These are phyloP conservation scores for Lactarius trivialis DNA, from an alignment of 768 basidiomycete species.

Conservation along the genomic window DNA sequence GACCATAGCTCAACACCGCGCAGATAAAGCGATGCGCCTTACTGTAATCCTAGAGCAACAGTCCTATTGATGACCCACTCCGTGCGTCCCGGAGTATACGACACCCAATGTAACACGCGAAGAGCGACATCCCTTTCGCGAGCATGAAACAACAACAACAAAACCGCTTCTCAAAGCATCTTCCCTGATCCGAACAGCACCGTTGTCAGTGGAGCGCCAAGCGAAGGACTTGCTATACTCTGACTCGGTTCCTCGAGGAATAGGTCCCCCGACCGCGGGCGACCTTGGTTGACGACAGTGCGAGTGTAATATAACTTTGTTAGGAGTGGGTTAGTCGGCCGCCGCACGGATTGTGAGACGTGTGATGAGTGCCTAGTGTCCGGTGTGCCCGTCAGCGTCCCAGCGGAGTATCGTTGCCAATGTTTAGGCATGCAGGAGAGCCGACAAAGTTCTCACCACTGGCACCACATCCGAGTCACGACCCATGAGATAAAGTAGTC, in stretches of 20 bases:
- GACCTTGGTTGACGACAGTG: neutral
- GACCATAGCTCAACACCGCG: neutral
- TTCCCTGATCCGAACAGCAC: too few relatives aligned
- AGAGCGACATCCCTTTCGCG: too few relatives aligned
- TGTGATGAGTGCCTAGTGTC: neutral
- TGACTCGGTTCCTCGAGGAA: neutral
- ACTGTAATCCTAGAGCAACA: too few relatives aligned
- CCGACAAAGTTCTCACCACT: neutral
- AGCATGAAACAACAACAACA: too few relatives aligned
- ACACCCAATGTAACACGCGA: too few relatives aligned
- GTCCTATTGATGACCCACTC: too few relatives aligned
- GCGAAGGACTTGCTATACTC: neutral
- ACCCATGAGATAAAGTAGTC: neutral
- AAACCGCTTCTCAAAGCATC: too few relatives aligned
- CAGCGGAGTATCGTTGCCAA: neutral
- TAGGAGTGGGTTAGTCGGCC: neutral
- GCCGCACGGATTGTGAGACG: neutral
- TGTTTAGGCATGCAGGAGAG: neutral
- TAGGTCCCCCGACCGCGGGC: neutral
- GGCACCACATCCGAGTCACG: neutral
- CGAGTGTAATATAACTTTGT: neutral
- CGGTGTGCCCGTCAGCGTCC: neutral
- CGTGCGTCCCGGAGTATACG: too few relatives aligned
- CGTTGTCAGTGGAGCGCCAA: neutral
- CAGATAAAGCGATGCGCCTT: too few relatives aligned